phyloP scores from a whole-genome alignment of 768 basidiomycete species.

The Calocybe gangraenosa region DNA sequence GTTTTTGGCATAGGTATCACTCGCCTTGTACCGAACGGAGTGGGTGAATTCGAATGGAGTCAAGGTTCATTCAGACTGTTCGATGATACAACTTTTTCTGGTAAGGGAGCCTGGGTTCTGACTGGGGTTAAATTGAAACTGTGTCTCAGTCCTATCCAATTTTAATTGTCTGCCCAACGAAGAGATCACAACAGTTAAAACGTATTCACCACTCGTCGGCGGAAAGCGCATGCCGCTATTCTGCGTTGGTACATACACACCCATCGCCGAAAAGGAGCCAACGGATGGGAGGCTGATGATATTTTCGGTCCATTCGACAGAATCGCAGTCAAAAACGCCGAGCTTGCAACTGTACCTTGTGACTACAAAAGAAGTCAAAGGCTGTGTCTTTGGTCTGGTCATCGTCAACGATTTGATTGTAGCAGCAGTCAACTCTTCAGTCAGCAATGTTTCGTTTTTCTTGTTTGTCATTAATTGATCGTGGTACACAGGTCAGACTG shows the following conservation, averaged over 20 bases:
- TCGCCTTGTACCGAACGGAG: constrained; percentile 46
- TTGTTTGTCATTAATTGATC: constrained; percentile 1
- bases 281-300: constrained; percentile 59
- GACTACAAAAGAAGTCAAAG: constrained; percentile 43
- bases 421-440: constrained; percentile 74
- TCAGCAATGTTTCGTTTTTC: constrained; percentile 29
- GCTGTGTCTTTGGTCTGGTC: constrained; percentile 68
- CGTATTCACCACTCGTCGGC: constrained; percentile 27
- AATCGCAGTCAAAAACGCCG: constrained; percentile 19
- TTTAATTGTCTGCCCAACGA: constrained; percentile 51
- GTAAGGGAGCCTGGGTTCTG: constrained; percentile 32
- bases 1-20: constrained; percentile 66
- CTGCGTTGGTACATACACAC: constrained; percentile 45
- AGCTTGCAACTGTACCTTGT: constrained; percentile 33
- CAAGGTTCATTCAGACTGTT: constrained; percentile 62
- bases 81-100: constrained; percentile 58
- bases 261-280: constrained; percentile 44
- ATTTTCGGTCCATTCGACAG: constrained; percentile 34
- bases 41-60: constrained; percentile 44
- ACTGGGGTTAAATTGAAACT: neutral
- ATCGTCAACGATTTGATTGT: constrained; percentile 48
- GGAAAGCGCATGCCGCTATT: constrained; percentile 36
- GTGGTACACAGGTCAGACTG: constrained; percentile 37
- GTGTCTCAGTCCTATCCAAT: constrained; percentile 37
- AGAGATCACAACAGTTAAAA: constrained; percentile 54